Percentiles rank a stretch among this genome's conserved stretches.
Evolutionary conservation across 2,329 filamentous ascomycete genomes (phyloP).

Genomic region (Shiraia bambusicola): DNA sequence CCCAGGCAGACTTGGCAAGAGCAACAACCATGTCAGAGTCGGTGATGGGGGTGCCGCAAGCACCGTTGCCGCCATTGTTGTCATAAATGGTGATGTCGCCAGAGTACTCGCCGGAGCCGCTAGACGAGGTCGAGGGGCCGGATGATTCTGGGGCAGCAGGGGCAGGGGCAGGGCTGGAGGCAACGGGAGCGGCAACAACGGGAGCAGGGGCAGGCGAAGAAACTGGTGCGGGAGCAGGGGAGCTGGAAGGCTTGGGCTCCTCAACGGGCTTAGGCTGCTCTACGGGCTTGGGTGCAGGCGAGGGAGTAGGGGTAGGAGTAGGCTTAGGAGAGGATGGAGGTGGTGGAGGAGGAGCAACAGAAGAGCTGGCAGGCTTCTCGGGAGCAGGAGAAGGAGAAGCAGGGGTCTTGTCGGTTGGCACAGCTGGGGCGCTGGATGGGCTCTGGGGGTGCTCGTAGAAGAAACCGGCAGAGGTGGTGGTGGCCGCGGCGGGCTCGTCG

Average conservation of each 20-base stretch:
- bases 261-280: conserved; percentile 4
- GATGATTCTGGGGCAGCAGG: conserved; percentile 8
- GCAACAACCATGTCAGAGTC: conserved; percentile 33
- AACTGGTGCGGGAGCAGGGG: conserved; percentile 6
- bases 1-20: conserved; percentile 30
- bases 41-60: conserved; percentile 31
- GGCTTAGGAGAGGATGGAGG: conserved; percentile 9
- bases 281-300: conserved; percentile 6
- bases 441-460: conserved; percentile 29
- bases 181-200: conserved; percentile 8
- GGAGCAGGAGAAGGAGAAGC: conserved; percentile 9
- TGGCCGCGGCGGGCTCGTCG: conserved; percentile 17
- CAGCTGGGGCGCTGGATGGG: conserved; percentile 16
- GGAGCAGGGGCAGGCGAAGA: conserved; percentile 7
- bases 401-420: conserved; percentile 14
- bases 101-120: conserved; percentile 7
- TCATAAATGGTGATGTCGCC: conserved; percentile 41
- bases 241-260: conserved; percentile 7
- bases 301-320: conserved; percentile 11
- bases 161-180: conserved; percentile 9
- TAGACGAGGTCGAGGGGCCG: conserved; percentile 5
- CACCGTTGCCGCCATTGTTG: conserved; percentile 28
- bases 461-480: conserved; percentile 23
- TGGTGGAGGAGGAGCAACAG: conserved; percentile 11
- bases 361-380: conserved; percentile 14